Conservation (phyloP, 371 early-diverging fungal species). For the Syncephalastrum monosporum region DNA sequence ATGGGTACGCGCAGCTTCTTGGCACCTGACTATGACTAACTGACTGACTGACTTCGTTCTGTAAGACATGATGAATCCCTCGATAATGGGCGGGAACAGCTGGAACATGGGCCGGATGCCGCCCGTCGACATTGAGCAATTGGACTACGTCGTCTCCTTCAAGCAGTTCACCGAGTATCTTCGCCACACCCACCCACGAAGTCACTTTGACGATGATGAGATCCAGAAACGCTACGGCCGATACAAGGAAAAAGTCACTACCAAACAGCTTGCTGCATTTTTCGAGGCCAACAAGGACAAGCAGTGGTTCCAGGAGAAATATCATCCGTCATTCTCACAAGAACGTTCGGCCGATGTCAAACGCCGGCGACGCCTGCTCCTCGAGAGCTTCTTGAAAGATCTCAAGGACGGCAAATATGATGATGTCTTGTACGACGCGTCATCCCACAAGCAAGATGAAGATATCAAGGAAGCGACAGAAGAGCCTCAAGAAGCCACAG, state of each 20-base stretch:
- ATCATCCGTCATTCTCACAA: slow-evolving; percentile 69
- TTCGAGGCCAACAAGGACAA: slow-evolving; percentile 78
- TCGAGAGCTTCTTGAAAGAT: slow-evolving; percentile 60
- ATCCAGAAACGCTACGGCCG: slow-evolving; percentile 72
- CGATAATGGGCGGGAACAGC: not conserved
- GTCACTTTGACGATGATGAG: slow-evolving; percentile 76
- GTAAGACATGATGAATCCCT: not conserved
- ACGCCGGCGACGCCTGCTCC: slow-evolving; percentile 52
- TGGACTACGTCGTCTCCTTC: slow-evolving; percentile 78
- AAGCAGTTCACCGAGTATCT: slow-evolving; percentile 79
- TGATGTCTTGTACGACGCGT: slow-evolving; percentile 55
- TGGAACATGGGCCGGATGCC: slow-evolving; percentile 14
- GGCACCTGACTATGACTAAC: not conserved
- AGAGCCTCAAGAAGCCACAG: slow-evolving; percentile 25
- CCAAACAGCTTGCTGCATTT: slow-evolving; percentile 68
- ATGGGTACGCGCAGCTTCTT: slow-evolving; percentile 26
- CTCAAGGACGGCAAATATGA: slow-evolving; percentile 77
- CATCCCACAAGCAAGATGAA: slow-evolving; percentile 31
- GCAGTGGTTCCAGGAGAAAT: slow-evolving; percentile 93
- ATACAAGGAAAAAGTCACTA: slow-evolving; percentile 77
- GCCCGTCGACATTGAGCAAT: slow-evolving; percentile 69
- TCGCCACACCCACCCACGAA: slow-evolving; percentile 47
- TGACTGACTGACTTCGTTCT: not conserved
- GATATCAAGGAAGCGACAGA: not conserved
- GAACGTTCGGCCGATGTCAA: slow-evolving; percentile 58